Conservation (phyloP, 2,329 filamentous ascomycete genomes). For the Pseudogymnoascus sp. region DNA sequence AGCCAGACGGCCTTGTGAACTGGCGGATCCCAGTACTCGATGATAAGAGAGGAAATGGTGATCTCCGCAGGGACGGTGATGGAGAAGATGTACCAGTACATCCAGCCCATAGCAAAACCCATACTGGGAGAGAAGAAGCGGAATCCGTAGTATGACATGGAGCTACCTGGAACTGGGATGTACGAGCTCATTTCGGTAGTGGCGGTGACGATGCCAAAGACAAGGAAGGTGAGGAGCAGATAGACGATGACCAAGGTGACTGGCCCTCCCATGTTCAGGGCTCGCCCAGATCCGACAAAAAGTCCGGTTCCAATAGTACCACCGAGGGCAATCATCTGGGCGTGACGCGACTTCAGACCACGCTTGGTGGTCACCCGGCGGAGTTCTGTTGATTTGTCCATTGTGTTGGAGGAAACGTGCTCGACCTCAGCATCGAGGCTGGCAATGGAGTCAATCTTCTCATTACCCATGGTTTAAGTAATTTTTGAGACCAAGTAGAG, state of each 20-base stretch:
- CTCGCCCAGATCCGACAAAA: constrained; percentile 36
- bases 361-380: constrained; percentile 16
- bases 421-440: constrained; percentile 2
- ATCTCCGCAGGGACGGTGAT: constrained; percentile 30
- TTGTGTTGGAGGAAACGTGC: not conserved
- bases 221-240: constrained; percentile 36
- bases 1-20: constrained; percentile 36
- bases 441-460: not conserved
- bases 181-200: constrained; percentile 53
- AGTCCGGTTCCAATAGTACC: constrained; percentile 38
- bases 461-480: not conserved
- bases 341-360: constrained; percentile 25
- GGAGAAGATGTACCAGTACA: constrained; percentile 23
- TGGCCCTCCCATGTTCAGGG: constrained; percentile 32
- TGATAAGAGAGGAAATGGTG: constrained; percentile 34
- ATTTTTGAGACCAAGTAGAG: no score
- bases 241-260: constrained; percentile 37
- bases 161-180: constrained; percentile 47
- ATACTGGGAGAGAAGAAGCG: constrained; percentile 37
- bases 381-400: not conserved
- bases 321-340: constrained; percentile 26
- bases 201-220: constrained; percentile 40
- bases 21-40: constrained; percentile 35
- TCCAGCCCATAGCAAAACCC: constrained; percentile 38
- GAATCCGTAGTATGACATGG: constrained; percentile 41